Percentiles rank a stretch among this genome's conserved stretches.
Evolutionary conservation across 2,329 filamentous ascomycete species (phyloP).

Genomic region (Aspergillus sp.): DNA sequence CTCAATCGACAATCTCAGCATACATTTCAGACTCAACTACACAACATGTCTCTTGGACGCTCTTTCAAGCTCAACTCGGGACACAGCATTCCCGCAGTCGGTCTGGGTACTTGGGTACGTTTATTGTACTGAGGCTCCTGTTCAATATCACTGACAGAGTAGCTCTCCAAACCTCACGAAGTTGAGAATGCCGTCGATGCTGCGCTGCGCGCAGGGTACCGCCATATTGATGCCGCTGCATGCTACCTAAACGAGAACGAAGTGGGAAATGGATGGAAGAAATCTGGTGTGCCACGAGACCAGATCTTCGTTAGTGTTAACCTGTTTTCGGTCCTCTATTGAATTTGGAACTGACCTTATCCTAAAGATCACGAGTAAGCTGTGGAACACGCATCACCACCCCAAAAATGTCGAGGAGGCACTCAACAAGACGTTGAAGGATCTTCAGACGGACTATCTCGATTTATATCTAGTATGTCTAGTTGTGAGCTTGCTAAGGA

Average conservation of each 20-base stretch:
- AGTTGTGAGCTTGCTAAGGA: conserved; percentile 25
- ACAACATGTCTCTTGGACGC: conserved; percentile 33
- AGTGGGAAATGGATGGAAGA: conserved; percentile 34
- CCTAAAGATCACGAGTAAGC: conserved; percentile 53
- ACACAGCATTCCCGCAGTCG: conserved; percentile 42
- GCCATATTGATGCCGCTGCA: conserved; percentile 48
- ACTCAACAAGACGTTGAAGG: conserved; percentile 49
- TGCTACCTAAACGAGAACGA: conserved; percentile 35
- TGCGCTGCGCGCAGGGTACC: conserved; percentile 42
- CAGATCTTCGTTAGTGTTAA: conserved; percentile 30
- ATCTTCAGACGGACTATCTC: conserved; percentile 54
- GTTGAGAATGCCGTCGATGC: conserved; percentile 50
- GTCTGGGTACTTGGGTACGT: conserved; percentile 44
- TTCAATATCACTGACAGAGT: background rate
- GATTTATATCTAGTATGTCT: conserved; percentile 50
- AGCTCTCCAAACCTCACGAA: conserved; percentile 41
- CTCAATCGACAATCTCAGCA: background rate
- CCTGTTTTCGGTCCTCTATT: background rate
- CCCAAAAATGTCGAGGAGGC: conserved; percentile 51
- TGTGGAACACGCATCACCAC: conserved; percentile 58
- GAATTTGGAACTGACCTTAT: background rate
- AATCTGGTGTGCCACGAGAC: conserved; percentile 31
- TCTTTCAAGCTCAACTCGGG: conserved; percentile 45
- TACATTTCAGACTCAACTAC: background rate
- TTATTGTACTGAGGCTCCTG: background rate